Base-by-base conservation (phyloP, 2,329 filamentous ascomycete species). In the Pestalotiopsis sp. region DNA sequence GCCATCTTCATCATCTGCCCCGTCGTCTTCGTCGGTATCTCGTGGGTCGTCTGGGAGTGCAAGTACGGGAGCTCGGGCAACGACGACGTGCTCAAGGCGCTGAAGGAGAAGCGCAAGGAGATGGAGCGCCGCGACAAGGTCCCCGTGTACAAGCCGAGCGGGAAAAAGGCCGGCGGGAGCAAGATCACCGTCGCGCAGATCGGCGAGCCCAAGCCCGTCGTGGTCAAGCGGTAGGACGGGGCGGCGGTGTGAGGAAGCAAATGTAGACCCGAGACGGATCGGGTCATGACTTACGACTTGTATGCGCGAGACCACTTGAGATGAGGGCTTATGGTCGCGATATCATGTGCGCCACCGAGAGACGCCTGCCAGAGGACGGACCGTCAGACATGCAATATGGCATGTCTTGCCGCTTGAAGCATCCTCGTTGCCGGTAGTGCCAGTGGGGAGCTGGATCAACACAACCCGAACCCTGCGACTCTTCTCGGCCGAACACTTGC, bases 1-100 rank as follows among this genome's bases (percentile, higher is more conserved):
- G 67, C 67, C 4, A n/a, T 66, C 20, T 20, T 68, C 40, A 38
- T 58, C 27, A 61, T 58, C 9, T 23, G 13, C 23, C 67, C 67
- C 7, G 56, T 40, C 12, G 27, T 65, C 49, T 38, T 68, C 13
- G 45, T 57, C 23, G 31, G 56, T 4, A 25, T 66, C 23, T 25
- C 23, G 27, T 57, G 45, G 64, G 23, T 38, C 45, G 31, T 58
- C 25, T 57, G 52, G 45, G 52, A 66, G 52, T 41, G 52, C 45
- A 52, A 40, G 13, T 58, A 17, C 17, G 49, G 49, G 2, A 59
- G 52, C 45, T 14, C 56, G 11, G 45, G 31, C 41, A 52, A 52
- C 40, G 61, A 64, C 25, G 61, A 64, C 20, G 61, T 64, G 38
- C 14, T 25, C 36, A 23, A 52, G 41, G 61, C 61, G 4, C 41